Evolutionary conservation across 176 grass and related monocot genomes (phyloP).

Genomic region (Carex cristatella): DNA sequence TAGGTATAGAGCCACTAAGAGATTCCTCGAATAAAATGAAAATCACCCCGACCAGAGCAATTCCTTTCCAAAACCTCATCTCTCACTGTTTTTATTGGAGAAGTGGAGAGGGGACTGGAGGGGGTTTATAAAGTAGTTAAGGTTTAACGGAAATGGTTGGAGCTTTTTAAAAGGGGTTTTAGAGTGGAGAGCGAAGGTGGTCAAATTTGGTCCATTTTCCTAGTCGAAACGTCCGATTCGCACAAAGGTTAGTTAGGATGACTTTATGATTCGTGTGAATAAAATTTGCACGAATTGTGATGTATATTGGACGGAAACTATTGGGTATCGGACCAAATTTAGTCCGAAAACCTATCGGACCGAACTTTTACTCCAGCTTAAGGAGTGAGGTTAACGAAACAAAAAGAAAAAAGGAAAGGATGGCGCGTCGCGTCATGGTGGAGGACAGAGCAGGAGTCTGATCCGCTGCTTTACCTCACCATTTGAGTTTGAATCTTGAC

Average conservation of each 20-base stretch:
- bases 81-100: not conserved
- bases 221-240: no score
- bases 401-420: not conserved
- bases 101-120: not conserved
- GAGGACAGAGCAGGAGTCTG: not conserved
- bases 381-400: not conserved
- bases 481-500: no score
- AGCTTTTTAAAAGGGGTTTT: not conserved
- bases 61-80: not conserved
- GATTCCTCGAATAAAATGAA: not conserved
- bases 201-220: no score
- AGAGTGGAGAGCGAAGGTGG: no score
- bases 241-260: no score
- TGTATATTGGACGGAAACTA: no score
- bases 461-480: no score
- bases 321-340: no score
- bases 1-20: slow-evolving; percentile 24
- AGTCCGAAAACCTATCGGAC: no score
- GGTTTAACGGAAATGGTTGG: not conserved
- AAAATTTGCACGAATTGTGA: no score
- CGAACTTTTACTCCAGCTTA: no score
- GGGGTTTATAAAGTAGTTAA: not conserved
- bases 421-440: slow-evolving; percentile 1
- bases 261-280: no score
- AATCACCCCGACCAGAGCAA: not conserved